Evolutionary conservation across 805 yeast species (phyloP), one percentile per base, ranked within the genome.

Genomic region (Kuraishia floccosa): DNA sequence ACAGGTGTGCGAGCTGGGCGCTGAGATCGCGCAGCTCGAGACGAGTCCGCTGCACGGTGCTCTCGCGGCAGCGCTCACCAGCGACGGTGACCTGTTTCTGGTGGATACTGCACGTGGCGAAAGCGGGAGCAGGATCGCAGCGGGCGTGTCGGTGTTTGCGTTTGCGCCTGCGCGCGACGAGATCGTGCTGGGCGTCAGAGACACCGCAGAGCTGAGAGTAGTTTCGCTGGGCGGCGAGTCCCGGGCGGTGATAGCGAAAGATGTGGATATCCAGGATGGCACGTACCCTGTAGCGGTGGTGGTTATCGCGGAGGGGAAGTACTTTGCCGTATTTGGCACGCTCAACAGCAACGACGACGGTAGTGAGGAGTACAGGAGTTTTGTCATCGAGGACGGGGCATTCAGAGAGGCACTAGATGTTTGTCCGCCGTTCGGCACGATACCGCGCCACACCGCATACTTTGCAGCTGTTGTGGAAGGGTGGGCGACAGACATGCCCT

Each of bases 351-450:
- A n/a, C n/a, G n/a, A n/a, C n/a, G n/a, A n/a, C n/a, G n/a, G n/a
- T n/a, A n/a, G n/a, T n/a, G n/a, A n/a, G n/a, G n/a, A n/a, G n/a
- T n/a, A n/a, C n/a, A n/a, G n/a, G n/a, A n/a, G n/a, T n/a, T n/a
- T n/a, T n/a, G n/a, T n/a, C n/a, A n/a, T n/a, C n/a, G n/a, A n/a
- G n/a, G n/a, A n/a, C n/a, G n/a, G n/a, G n/a, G n/a, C 22, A 7
- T 26, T 26, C 11, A n/a, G n/a, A 5, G 28, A 26, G 12, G 16
- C 28, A 7, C 20, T 26, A 5, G 28, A 26, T n/a, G 57, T 62
- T 10, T 60, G 70, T 1, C 72, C 72, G 3, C 68, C 80, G 0
- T 74, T 60, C 40, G 74, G 76, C 2, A 52, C 64, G 0, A 55
- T 62, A 1, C 53, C 62, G 32, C 58, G 85, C 41, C 47, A 47